These are phyloP conservation scores for Dicorynia guianensis DNA, from an alignment of 306 rosid genomes.

Conservation along the genomic window DNA sequence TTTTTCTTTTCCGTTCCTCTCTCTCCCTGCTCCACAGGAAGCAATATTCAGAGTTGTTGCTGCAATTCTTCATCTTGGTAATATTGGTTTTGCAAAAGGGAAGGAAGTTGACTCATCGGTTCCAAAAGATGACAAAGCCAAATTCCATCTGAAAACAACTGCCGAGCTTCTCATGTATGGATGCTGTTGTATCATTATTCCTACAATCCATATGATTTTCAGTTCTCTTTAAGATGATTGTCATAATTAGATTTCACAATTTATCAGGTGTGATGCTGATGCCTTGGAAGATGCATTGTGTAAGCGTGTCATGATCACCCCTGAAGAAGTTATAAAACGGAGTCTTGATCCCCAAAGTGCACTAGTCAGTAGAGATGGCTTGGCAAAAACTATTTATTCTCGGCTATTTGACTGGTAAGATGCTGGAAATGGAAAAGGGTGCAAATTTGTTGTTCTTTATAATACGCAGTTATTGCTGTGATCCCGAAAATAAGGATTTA, in stretches of 20 bases:
- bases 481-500: conserved; percentile 29
- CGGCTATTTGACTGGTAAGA: conserved; percentile 95
- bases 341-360: conserved; percentile 99
- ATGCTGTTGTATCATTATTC: conserved; percentile 24
- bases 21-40: conserved; percentile 56
- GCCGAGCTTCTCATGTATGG: conserved; percentile 95
- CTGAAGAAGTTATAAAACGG: conserved; percentile 97
- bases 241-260: conserved; percentile 39
- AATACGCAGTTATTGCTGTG: conserved; percentile 13
- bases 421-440: conserved; percentile 30
- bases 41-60: conserved; percentile 98
- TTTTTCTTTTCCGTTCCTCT: conserved; percentile 18
- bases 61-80: conserved; percentile 92
- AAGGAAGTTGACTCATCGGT: conserved; percentile 87
- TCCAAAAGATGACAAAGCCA: conserved; percentile 90
- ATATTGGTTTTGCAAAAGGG: conserved; percentile 82
- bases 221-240: conserved; percentile 34
- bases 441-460: conserved; percentile 18
- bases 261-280: conserved; percentile 72
- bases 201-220: conserved; percentile 24
- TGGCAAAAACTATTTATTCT: conserved; percentile 93
- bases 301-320: conserved; percentile 98
- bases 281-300: conserved; percentile 94
- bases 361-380: conserved; percentile 83
- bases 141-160: conserved; percentile 83